Evolutionary conservation across 345 rosid species (phyloP), one percentile per base, ranked within the genome.

Genomic region (Syzygium oleosum): DNA sequence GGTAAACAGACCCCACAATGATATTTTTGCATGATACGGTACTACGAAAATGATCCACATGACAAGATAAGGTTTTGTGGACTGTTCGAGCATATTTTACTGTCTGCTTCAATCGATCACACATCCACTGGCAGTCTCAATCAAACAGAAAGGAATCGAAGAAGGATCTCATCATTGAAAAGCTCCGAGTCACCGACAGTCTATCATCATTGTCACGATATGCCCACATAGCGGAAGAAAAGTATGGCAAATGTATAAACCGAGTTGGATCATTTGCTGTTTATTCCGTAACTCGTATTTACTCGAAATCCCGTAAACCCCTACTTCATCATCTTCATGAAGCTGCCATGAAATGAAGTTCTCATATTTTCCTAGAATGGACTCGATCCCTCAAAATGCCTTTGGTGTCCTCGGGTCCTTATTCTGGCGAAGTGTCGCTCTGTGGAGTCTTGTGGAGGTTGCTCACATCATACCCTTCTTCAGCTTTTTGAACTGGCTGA

Each of bases 331-430:
- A 23, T 15, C 51, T 16, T 12, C 14, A 19, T 38, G 14, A 9
- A 55, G 12, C 63, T 34, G 80, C 31, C 11, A 34, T 17, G 16
- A 31, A 10, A 61, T 29, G 22, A 51, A 51, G 49, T 19, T 58
- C 10, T 3, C 7, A 52, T 91, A 91, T 88, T 88, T 93, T 21
- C 95, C 96, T 0, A 97, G 21, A 29, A 96, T 17, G 85, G 98
- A 95, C 88, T 93, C 94, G 91, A 96, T 19, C 98, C 99, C 95
- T 98, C 98, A 14, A 95, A 22, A 94, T n/a, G 85, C 98, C 99
- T 87, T 94, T 94, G 85, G 91, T 21, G 91, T 96, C 99, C 52
- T 90, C 88, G 1, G 97, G 93, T 22, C 90, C 68, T 41, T 87
- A 87, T 85, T 87, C 94, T 0, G 99, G 97, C 73, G 98, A 94